phyloP scores from a whole-genome alignment of 2,329 filamentous ascomycete genomes.

The Fusarium azukiicola region DNA sequence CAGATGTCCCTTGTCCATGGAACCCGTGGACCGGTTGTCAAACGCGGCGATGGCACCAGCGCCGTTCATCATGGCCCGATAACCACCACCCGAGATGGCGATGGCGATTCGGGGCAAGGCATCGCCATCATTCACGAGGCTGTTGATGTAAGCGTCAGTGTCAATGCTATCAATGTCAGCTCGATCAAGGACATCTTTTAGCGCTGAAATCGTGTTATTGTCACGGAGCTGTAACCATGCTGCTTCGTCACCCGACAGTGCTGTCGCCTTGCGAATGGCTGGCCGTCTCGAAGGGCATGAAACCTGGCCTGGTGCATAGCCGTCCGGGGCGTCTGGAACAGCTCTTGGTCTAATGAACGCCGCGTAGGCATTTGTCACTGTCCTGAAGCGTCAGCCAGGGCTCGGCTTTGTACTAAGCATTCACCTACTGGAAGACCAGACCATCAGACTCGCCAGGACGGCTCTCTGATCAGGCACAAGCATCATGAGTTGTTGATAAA shows the following conservation, averaged over 20 bases:
- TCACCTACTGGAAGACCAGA: background rate
- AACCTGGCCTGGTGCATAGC: conserved; percentile 32
- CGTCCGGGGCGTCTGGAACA: conserved; percentile 31
- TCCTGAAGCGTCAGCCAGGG: background rate
- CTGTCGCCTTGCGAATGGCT: conserved; percentile 20
- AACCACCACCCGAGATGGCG: conserved; percentile 89
- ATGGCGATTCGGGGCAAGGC: conserved; percentile 79
- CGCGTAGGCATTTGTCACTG: background rate
- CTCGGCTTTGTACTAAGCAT: background rate
- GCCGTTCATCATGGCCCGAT: conserved; percentile 88
- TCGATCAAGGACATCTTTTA: conserved; percentile 84
- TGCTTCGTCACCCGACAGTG: conserved; percentile 31
- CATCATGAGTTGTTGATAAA: conserved; percentile 3
- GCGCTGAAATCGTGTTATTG: conserved; percentile 84
- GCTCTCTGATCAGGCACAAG: background rate
- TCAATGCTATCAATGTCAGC: conserved; percentile 87
- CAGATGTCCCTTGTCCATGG: conserved; percentile 72
- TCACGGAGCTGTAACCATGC: conserved; percentile 84
- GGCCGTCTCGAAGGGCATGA: conserved; percentile 33
- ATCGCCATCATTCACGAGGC: conserved; percentile 82
- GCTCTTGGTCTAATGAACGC: conserved; percentile 14
- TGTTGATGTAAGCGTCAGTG: conserved; percentile 83
- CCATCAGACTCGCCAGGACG: background rate
- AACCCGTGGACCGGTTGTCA: conserved; percentile 82
- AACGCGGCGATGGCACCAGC: conserved; percentile 88